Percentiles rank a stretch among this genome's conserved stretches.
Conservation (phyloP, 2,329 filamentous ascomycete genomes). For the Neonectria ditissima region DNA sequence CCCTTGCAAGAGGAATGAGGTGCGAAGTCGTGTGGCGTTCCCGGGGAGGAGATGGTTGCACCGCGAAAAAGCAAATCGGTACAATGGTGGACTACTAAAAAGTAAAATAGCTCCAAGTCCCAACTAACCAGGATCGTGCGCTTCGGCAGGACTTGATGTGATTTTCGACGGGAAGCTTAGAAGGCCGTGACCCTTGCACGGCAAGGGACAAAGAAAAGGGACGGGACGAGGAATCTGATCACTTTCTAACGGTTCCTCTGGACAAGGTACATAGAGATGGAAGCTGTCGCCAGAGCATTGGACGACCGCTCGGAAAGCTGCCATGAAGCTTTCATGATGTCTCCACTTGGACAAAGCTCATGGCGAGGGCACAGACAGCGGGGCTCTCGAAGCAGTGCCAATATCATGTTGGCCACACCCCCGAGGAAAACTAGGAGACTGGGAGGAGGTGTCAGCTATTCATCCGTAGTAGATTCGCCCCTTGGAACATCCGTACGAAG, state of each 20-base stretch:
- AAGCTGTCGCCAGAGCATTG: neutral
- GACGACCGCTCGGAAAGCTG: conserved; percentile 13
- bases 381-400: conserved; percentile 15
- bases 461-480: conserved; percentile 25
- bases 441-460: conserved; percentile 25
- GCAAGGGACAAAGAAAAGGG: conserved; percentile 29
- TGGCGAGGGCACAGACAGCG: conserved; percentile 15
- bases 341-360: conserved; percentile 26
- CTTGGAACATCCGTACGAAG: conserved; percentile 19
- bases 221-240: conserved; percentile 8
- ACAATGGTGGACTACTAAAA: conserved; percentile 23
- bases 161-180: conserved; percentile 37
- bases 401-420: conserved; percentile 10
- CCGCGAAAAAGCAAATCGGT: conserved; percentile 42
- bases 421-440: conserved; percentile 6
- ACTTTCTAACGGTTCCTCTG: conserved; percentile 17
- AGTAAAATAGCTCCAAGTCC: conserved; percentile 29
- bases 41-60: conserved; percentile 41
- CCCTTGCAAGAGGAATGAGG: conserved; percentile 40
- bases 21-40: conserved; percentile 41
- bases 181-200: conserved; percentile 32
- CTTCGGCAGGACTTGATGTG: conserved; percentile 32
- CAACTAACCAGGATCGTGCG: conserved; percentile 37
- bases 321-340: conserved; percentile 27
- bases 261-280: neutral